Base-by-base conservation (phyloP, 495 filamentous ascomycete species). In the Lophiotrema nucula region DNA sequence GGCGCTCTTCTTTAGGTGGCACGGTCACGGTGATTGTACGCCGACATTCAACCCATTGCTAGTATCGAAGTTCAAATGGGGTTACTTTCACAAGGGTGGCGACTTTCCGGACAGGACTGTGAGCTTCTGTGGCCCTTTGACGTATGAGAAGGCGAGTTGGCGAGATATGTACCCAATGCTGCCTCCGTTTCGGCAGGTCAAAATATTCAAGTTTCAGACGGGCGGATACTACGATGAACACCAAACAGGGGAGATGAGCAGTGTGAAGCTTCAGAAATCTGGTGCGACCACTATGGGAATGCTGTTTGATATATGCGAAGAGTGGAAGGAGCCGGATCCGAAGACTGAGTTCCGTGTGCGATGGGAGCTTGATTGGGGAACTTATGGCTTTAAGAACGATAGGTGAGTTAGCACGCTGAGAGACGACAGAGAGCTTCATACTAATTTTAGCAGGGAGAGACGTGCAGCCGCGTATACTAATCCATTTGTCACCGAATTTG, bases 231-330 rank as follows among this genome's bases (percentile, higher is more conserved):
- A 15, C 3, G 35, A 41, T 22, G n/a, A 23, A 4, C 5, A 31
- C n/a, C n/a, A 13, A 2, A 4, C n/a, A 13, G 50, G 50, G 1
- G 21, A 2, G 10, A 26, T 53, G 24, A 12, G 35, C 13, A 12
- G 21, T 21, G 19, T 27, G 13, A 19, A 12, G 4, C 8, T 53
- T 23, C 19, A 16, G 16, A 15, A 12, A 11, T 28, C 25, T n/a
- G 50, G 31, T 28, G 50, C 35, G 11, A 25, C 44, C 19, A 21
- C 35, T 21, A 53, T 53, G 50, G 50, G 50, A 13, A n/a, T 53
- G 2, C 24, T 53, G 11, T 53, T 53, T 19, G 50, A 53, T 28
- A 27, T 53, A 3, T 21, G 15, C 2, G 50, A 53, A 38, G 33
- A 27, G 15, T 27, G 50, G 33, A 24, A 27, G 16, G 38, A 23